Base-by-base conservation (phyloP, 345 rosid species). In the Pugionium dolabratum region DNA sequence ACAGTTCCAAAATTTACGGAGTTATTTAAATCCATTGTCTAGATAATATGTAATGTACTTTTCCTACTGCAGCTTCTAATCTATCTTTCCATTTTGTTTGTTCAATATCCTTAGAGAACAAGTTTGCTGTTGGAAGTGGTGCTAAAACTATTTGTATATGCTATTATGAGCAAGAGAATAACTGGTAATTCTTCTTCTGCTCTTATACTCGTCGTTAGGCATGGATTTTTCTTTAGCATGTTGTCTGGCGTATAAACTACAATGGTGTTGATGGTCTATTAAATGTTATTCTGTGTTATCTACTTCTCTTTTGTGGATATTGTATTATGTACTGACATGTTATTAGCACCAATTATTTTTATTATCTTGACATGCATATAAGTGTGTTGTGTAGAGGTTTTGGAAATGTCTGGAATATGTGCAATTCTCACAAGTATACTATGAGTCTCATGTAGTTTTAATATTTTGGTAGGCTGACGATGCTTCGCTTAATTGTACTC, bases 101-200 rank as follows among this genome's bases (percentile, higher is more conserved):
- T 54, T 46, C 35, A 49, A 67, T 64, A n/a, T 45, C 65, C 7
- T 42, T 81, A 94, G 99, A 85, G 74, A 94, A 94, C 85, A 88
- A 94, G 76, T 90, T 94, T 78, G 97, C 99, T 71, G 97, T 94
- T 68, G 99, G 99, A 64, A 94, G 97, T 76, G 97, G 99, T 31
- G 97, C 99, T 63, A 94, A 94, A 81, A 94, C 91, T 66, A 91
- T 90, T 62, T 94, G 97, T 76, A 77, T 90, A 70, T 94, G 99
- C 89, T 94, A 94, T 79, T 94, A 90, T 40, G 96, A 94, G 88
- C 93, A 84, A 82, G 99, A 94, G 54, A 94, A 94, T 82, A 94
- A 94, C 83, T 90, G 97, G 99, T 94, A 82, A 64, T 64, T 50
- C 34, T 55, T 39, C 47, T 46, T 18, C 49, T 48, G 56, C 53